Base-by-base conservation (phyloP, 2,329 filamentous ascomycete species). In the Pezizomycotina sp. region DNA sequence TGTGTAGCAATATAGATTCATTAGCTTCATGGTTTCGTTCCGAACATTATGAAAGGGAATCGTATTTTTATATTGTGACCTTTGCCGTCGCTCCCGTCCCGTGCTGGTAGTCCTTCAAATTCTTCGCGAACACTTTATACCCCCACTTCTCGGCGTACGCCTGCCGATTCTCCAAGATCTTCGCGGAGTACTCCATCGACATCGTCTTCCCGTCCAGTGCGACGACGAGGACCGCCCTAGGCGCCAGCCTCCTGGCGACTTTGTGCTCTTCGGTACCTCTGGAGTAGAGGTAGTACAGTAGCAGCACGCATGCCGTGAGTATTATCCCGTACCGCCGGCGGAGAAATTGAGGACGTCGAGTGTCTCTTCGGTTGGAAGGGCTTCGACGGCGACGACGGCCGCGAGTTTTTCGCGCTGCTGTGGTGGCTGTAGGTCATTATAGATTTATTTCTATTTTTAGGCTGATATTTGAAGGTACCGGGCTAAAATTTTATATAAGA, bases 61-160 rank as follows among this genome's bases (percentile, higher is more conserved):
- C 15, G 10, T 16, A n/a, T 4, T 8, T n/a, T 15, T 23, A 34
- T 34, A 34, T 23, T 6, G 16, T 13, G 1, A 32, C 15, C 18
- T 43, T 29, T 21, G 34, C 35, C 10, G 21, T 12, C 6, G 28
- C 31, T 19, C 20, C 38, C 32, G 26, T 40, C 33, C 19, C 35
- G 35, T 13, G 28, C 31, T 10, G 29, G n/a, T 42, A 35, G 6
- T 38, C 33, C 1, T 10, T 16, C 30, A 36, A n/a, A 38, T 30
- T 30, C 15, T 27, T 21, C 10, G 34, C 34, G 30, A 45, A 46
- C 12, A 43, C 16, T 25, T 22, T 23, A 48, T 67, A 53, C 68
- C 84, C 86, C 60, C 95, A 83, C 54, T 71, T 75, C 47, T 70
- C 68, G 5, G 86, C 89, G 59, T 95, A 98, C 45, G 77, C 68